These are phyloP conservation scores for Penicillium roqueforti DNA, from an alignment of 495 filamentous ascomycete species.

Conservation along the genomic window DNA sequence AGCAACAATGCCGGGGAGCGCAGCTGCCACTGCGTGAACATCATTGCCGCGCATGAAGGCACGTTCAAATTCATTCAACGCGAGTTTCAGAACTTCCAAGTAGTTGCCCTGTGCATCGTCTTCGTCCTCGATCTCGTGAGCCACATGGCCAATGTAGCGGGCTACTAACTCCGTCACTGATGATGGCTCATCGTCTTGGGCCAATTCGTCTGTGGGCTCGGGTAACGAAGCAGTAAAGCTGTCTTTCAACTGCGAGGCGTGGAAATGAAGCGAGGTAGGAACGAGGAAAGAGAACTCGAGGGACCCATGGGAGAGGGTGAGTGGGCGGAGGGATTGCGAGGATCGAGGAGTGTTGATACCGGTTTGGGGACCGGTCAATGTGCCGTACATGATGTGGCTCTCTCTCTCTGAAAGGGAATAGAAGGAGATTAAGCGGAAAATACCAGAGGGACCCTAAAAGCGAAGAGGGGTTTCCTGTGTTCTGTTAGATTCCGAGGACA, in stretches of 20 bases:
- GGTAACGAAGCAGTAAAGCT: constrained; percentile 80
- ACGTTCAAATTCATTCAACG: constrained; percentile 92
- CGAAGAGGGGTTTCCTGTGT: not conserved
- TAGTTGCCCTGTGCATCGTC: constrained; percentile 81
- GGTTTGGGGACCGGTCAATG: constrained; percentile 77
- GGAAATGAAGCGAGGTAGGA: constrained; percentile 91
- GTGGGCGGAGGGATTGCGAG: constrained; percentile 83
- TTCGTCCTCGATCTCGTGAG: constrained; percentile 81
- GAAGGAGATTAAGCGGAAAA: not conserved
- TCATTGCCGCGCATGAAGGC: constrained; percentile 94
- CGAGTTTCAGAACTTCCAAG: constrained; percentile 80
- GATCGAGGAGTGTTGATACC: constrained; percentile 93
- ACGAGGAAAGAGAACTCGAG: constrained; percentile 94
- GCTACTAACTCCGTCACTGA: constrained; percentile 87
- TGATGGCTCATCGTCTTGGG: constrained; percentile 95
- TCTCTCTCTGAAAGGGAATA: constrained; percentile 10
- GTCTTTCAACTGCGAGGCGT: constrained; percentile 87
- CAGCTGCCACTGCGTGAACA: constrained; percentile 82
- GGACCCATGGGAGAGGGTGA: constrained; percentile 84
- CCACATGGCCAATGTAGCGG: constrained; percentile 84
- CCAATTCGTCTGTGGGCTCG: constrained; percentile 88
- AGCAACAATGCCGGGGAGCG: constrained; percentile 75
- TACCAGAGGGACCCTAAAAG: constrained; percentile 3
- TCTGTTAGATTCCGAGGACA: not conserved
- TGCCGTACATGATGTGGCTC: constrained; percentile 73